Base-by-base conservation (phyloP, 2,329 filamentous ascomycete genomes). In the Colletotrichum spinosum region DNA sequence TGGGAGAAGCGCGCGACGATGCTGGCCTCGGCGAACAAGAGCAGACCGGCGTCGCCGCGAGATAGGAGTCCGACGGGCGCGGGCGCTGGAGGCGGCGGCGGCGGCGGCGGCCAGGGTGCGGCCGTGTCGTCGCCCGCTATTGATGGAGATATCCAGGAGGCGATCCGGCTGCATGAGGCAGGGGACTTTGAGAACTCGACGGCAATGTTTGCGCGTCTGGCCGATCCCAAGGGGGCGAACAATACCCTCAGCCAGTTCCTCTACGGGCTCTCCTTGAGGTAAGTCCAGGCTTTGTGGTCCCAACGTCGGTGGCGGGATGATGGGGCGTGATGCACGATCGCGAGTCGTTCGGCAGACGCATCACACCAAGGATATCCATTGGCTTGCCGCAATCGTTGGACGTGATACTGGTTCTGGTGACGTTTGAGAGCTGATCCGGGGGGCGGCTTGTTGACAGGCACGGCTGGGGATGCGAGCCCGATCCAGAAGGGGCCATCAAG, bases 1-100 rank as follows among this genome's bases (percentile, higher is more conserved):
- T 99, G 96, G 96, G 96, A 98, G 84, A 90, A 92, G 81, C 86
- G 95, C 66, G 96, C 96, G 35, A 97, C 94, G n/a, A 87, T 97
- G 65, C 82, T 98, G 69, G 95, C 93, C 38, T 87, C 86, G 70
- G 84, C 86, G 70, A 88, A 85, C 70, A 83, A 86, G 69, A 81
- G 79, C 69, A 77, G 77, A 15, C 80, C 84, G 5, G 68, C 72
- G 9, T 78, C 81, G 11, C 78, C 82, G 39, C 73, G 74, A 61
- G 46, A 50, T 7, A 46, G 39, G n/a, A 17, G 44, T 3, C 44
- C 10, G n/a, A n/a, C n/a, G n/a, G 44, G 50, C 58, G 49, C 70
- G 49, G 69, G 71, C 56, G 61, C 48, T 46, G 50, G 57, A 48
- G 57, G 61, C 11, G 4, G 42, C 42, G 12, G 8, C 11, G 12